Base-by-base conservation (phyloP, 106 monocot species). In the Phalaenopsis aphrodite region DNA sequence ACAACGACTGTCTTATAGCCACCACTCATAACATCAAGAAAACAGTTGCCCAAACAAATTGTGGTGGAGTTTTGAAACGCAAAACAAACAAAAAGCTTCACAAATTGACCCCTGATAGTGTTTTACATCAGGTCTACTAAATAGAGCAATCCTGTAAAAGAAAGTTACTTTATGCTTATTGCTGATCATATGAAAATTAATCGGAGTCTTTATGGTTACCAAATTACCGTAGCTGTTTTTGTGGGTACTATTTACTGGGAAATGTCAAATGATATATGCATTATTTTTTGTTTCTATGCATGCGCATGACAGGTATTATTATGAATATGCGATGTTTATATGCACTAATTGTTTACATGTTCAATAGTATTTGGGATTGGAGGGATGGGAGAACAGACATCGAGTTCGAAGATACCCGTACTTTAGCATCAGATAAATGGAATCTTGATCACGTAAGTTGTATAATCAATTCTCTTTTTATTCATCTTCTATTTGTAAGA, bases 361-460 rank as follows among this genome's bases (percentile, higher is more conserved):
- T 21, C 72, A 84, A 52, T 84, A 98, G 98, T 84, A 85, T 91
- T 73, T 98, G 98, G 98, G 92, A 98, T 84, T 98, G 90, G 98
- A 83, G 84, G 72, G 89, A 98, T 81, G 86, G 81, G 57, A 86
- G 82, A 78, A 86, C 88, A 84, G 86, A 91, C 76, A 66, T 81
- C 38, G 85, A 78, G 61, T 86, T 94, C 64, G 88, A 94, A 77
- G 85, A 98, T 81, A 92, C 98, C 77, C 94, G 92, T 42, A 79
- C 87, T 56, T 61, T 89, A 76, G 94, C 94, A 81, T 92, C 98
- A 65, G 89, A 92, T 56, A 84, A 75, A 79, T 98, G 98, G 98
- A 92, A 92, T 86, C 84, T 88, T 66, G 92, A 90, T 80, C 79
- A 92, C n/a, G 98, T 98, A 87, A 77, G 85, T 75, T 64, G 30